Percentiles rank a stretch among this genome's conserved stretches.
These are phyloP conservation scores for Deuterostichococcus epilithicus DNA, from an alignment of 139 green algal genomes.

Conservation along the genomic window DNA sequence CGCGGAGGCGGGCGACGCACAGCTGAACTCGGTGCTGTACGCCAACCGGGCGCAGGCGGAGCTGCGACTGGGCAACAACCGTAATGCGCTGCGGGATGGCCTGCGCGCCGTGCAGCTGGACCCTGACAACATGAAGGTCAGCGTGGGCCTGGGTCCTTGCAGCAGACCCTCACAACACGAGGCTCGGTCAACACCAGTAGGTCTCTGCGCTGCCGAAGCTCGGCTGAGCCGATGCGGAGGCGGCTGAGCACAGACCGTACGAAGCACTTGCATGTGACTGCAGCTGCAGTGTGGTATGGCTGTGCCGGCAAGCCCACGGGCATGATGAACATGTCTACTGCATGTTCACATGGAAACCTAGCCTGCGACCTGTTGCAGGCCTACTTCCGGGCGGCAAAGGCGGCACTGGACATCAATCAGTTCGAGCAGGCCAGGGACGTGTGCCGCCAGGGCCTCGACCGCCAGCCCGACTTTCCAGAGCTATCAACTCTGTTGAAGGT, in stretches of 20 bases:
- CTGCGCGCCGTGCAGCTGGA: constrained; percentile 39
- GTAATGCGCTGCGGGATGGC: constrained; percentile 63
- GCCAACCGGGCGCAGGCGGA: constrained; percentile 80
- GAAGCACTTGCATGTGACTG: too few species aligned
- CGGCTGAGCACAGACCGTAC: too few species aligned
- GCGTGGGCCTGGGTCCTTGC: not conserved
- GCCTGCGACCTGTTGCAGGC: constrained; percentile 26
- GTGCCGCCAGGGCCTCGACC: constrained; percentile 44
- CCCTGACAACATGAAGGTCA: constrained; percentile 59
- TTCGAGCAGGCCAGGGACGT: constrained; percentile 43
- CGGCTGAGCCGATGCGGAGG: too few species aligned
- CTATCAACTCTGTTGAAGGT: constrained; percentile 41
- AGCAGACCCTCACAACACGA: too few species aligned
- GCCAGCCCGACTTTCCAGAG: constrained; percentile 60
- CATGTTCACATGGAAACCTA: too few species aligned
- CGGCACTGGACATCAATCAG: constrained; percentile 56
- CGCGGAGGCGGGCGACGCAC: constrained; percentile 17
- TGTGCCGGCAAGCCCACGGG: too few species aligned
- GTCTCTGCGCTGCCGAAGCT: too few species aligned
- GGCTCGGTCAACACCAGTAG: too few species aligned
- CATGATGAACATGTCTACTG: too few species aligned
- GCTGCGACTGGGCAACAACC: constrained; percentile 73
- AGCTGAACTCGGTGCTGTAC: constrained; percentile 45
- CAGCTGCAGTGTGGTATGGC: too few species aligned
- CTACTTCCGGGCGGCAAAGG: constrained; percentile 67